Base-by-base conservation (phyloP, 306 rosid species). In the Vigna radiata region DNA sequence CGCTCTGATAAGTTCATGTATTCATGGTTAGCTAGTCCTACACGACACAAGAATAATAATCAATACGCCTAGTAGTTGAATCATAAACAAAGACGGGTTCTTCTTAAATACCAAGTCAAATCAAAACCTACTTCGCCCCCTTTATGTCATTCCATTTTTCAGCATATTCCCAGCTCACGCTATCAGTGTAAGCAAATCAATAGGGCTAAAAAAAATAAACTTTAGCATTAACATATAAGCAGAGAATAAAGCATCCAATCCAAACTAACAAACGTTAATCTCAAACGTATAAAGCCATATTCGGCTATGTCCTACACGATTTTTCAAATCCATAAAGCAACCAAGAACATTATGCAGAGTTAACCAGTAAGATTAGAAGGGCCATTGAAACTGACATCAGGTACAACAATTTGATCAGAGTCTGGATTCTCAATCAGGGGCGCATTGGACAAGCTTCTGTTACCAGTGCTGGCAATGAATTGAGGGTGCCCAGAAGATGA, bases 381-480 rank as follows among this genome's bases (percentile, higher is more conserved):
- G 50, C 2, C 13, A 46, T 59, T 47, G 1, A 86, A 81, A 83
- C 97, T 90, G 83, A 93, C 97, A 80, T 93, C 97, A 48, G 96
- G 96, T 27, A 93, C 91, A 64, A 83, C 85, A 77, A 93, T 88
- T 83, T 89, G 89, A 48, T 81, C 70, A 46, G 84, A 36, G 16
- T 89, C 92, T 0, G 90, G 46, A 83, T 83, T 85, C 31, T 89
- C 97, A 53, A 93, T 93, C 43, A 93, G 69, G 1, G 97, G 96
- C 1, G 84, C 89, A 76, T 89, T 85, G 0, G 97, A 83, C 50
- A 67, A 69, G 70, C 91, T 93, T 50, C 78, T 80, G 70, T 82
- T 88, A 62, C 90, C 97, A 37, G 89, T 73, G 85, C 92, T 86
- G 3, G 86, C 58, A 52, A 90, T 81, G 85, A 93, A 90, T 37